Conservation (phyloP, 305 asterid species). For the Rubia tinctorum region DNA sequence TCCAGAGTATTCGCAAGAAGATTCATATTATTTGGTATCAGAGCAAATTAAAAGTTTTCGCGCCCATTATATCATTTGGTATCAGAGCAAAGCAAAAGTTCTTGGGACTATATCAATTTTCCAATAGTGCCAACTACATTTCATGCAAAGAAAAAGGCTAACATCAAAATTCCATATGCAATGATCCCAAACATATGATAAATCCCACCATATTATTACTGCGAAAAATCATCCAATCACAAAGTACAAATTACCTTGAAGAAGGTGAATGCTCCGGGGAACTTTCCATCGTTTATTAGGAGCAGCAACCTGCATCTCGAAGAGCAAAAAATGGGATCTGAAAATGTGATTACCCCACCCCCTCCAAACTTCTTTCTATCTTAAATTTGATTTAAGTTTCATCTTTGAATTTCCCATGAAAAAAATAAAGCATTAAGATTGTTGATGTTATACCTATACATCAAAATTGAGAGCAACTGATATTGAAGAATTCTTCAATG, state of each 20-base stretch:
- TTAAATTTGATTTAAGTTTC: too few relatives aligned
- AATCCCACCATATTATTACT: neutral
- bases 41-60: too few relatives aligned
- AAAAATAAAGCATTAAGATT: too few relatives aligned
- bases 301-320: slow-evolving; percentile 30
- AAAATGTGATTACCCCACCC: slow-evolving; percentile 5
- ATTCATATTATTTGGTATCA: too few relatives aligned
- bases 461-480: too few relatives aligned
- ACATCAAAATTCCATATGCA: neutral
- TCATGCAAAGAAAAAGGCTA: neutral
- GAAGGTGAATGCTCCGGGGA: slow-evolving; percentile 36
- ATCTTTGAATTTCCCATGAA: too few relatives aligned
- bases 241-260: slow-evolving; percentile 29
- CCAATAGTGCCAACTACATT: neutral
- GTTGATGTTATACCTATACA: too few relatives aligned
- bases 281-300: slow-evolving; percentile 62
- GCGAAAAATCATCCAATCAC: neutral
- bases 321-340: slow-evolving; percentile 38
- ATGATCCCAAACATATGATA: neutral
- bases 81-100: too few relatives aligned
- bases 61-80: too few relatives aligned
- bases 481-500: too few relatives aligned
- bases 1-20: too few relatives aligned
- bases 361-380: slow-evolving; percentile 13
- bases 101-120: neutral